Conservation (phyloP, 108 stramenopile genomes). For the Nitzschia palea region DNA sequence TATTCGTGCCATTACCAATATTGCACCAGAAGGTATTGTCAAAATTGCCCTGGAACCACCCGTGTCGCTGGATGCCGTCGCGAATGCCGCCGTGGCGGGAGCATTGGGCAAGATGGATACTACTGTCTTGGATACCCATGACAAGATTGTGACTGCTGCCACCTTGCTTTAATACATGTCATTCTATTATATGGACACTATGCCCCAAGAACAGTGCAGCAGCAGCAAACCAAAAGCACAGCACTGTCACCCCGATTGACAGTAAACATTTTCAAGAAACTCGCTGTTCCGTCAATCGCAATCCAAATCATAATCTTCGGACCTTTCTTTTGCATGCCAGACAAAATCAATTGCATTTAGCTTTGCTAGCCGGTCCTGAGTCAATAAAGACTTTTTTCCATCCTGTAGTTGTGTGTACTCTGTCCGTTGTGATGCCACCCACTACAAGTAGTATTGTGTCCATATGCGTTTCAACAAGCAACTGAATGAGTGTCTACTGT, state of each 20-base stretch:
- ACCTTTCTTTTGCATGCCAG: slow-evolving; percentile 54
- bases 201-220: neutral
- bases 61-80: slow-evolving; percentile 69
- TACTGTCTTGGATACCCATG: slow-evolving; percentile 26
- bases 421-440: slow-evolving; percentile 81
- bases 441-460: slow-evolving; percentile 12
- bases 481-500: too few species aligned
- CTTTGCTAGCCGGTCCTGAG: slow-evolving; percentile 70
- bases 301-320: neutral
- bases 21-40: slow-evolving; percentile 60
- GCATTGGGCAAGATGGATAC: slow-evolving; percentile 45
- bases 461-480: too few species aligned
- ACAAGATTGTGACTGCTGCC: slow-evolving; percentile 22
- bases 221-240: too few species aligned
- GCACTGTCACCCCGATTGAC: too few species aligned
- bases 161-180: neutral
- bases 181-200: too few species aligned
- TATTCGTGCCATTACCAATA: slow-evolving; percentile 46
- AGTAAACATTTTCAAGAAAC: too few species aligned
- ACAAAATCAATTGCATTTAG: slow-evolving; percentile 62
- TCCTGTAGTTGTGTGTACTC: slow-evolving; percentile 57
- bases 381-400: slow-evolving; percentile 72
- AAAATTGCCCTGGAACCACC: slow-evolving; percentile 78
- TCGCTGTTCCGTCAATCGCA: too few species aligned
- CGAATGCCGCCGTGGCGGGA: slow-evolving; percentile 54